Conservation (phyloP, 129 eudicot genomes). For the Centaurea solstitialis region DNA sequence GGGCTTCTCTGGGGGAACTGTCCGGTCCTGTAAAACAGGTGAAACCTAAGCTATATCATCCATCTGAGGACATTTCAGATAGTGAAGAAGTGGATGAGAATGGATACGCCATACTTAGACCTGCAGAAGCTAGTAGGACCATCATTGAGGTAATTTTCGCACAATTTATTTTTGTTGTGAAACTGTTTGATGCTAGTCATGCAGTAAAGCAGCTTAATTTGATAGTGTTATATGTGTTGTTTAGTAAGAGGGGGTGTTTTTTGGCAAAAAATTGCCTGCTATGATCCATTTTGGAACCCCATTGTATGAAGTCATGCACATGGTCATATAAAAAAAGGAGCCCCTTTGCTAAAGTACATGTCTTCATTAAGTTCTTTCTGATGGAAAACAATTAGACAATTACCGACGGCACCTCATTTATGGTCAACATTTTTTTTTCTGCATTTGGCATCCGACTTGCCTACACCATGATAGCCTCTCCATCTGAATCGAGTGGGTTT, state of each 20-base stretch:
- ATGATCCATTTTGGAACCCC: neutral
- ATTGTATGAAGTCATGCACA: neutral
- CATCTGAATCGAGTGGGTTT: neutral
- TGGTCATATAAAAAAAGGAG: neutral
- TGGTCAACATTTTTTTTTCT: neutral
- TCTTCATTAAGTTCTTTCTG: neutral
- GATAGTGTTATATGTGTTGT: neutral
- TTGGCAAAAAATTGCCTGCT: neutral
- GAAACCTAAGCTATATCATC: conserved; percentile 72
- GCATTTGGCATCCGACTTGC: neutral
- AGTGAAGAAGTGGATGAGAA: conserved; percentile 39
- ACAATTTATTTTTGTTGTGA: neutral
- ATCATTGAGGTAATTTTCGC: conserved; percentile 58
- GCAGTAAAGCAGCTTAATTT: neutral
- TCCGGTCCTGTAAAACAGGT: conserved; percentile 56
- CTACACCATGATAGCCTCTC: neutral
- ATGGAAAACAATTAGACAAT: neutral
- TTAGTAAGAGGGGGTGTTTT: neutral
- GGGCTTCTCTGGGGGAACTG: conserved; percentile 47
- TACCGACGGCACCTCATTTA: neutral
- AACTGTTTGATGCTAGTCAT: neutral
- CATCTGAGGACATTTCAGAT: conserved; percentile 73
- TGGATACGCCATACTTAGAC: conserved; percentile 56
- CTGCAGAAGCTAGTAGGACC: conserved; percentile 72
- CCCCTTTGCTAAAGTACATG: neutral